phyloP scores from a whole-genome alignment of 208 protist species.

The Acanthamoeba sp. region DNA sequence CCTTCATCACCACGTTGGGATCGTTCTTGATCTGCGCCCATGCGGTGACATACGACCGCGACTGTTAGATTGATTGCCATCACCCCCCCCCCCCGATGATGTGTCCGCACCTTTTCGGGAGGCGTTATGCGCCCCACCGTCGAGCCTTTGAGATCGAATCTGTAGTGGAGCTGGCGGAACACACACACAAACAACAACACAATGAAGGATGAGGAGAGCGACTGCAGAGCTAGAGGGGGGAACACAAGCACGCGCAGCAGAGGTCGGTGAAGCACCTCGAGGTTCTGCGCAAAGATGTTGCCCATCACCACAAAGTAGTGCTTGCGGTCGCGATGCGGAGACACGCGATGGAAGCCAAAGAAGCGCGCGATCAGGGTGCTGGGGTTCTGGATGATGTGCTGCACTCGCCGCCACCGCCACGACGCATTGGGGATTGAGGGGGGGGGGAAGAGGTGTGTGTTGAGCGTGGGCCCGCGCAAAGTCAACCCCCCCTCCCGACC shows the following conservation, averaged over 20 bases:
- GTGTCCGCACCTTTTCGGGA: not conserved
- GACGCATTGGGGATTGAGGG: no score
- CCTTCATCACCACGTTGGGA: conserved; percentile 67
- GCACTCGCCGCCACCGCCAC: not conserved
- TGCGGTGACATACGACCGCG: not conserved
- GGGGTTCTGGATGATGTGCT: conserved; percentile 42
- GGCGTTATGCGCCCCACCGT: not conserved
- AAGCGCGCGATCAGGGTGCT: conserved; percentile 45
- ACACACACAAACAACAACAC: not conserved
- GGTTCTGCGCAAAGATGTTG: conserved; percentile 64
- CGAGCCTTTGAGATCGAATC: conserved; percentile 58
- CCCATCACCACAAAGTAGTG: conserved; percentile 65
- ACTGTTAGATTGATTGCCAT: not conserved
- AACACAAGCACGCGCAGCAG: no score
- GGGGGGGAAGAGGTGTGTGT: not conserved
- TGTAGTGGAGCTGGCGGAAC: not conserved
- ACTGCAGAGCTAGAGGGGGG: no score
- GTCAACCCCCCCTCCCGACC: not conserved
- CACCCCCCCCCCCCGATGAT: no score
- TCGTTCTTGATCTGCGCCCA: conserved; percentile 22
- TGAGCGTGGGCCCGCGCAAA: not conserved
- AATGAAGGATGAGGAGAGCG: not conserved
- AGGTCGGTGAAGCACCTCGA: not conserved
- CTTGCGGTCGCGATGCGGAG: conserved; percentile 25
- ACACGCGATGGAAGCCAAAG: conserved; percentile 53